Conservation (phyloP, 257 asterid species). For the Penstemon newberryi region DNA sequence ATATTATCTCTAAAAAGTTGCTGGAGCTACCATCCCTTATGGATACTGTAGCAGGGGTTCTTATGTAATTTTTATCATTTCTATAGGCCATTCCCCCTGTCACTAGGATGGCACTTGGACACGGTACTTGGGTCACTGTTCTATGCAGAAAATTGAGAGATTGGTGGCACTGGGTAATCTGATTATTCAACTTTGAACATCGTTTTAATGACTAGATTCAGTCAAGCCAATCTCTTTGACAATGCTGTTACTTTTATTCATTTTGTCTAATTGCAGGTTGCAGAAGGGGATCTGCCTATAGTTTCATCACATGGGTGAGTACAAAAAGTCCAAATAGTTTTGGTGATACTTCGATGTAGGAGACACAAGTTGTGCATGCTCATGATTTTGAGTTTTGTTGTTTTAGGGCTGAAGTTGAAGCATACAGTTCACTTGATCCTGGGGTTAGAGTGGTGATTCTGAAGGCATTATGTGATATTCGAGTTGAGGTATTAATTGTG, state of each 20-base stretch:
- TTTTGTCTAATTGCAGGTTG: constrained; percentile 62
- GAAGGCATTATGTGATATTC: constrained; percentile 97
- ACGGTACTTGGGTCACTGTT: constrained; percentile 86
- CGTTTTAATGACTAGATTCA: constrained; percentile 19
- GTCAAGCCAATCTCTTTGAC: constrained; percentile 19
- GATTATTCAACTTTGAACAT: constrained; percentile 19
- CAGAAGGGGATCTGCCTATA: constrained; percentile 94
- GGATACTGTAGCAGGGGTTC: constrained; percentile 11
- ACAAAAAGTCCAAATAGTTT: constrained; percentile 14
- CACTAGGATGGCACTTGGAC: constrained; percentile 91
- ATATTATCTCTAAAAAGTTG: neutral
- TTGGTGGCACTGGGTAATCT: constrained; percentile 99
- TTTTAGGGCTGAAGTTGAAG: constrained; percentile 85
- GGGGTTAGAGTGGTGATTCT: constrained; percentile 86
- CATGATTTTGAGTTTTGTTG: constrained; percentile 22
- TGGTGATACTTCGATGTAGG: constrained; percentile 19
- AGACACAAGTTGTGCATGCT: constrained; percentile 18
- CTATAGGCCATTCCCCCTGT: constrained; percentile 93
- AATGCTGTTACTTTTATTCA: constrained; percentile 23
- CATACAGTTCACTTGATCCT: constrained; percentile 76
- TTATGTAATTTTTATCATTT: constrained; percentile 26
- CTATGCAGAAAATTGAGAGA: constrained; percentile 88
- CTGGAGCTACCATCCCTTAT: neutral
- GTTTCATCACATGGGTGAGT: constrained; percentile 98
- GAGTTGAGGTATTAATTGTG: constrained; percentile 76